Conservation (phyloP, 2,329 filamentous ascomycete genomes). For the Penicillium sp. region DNA sequence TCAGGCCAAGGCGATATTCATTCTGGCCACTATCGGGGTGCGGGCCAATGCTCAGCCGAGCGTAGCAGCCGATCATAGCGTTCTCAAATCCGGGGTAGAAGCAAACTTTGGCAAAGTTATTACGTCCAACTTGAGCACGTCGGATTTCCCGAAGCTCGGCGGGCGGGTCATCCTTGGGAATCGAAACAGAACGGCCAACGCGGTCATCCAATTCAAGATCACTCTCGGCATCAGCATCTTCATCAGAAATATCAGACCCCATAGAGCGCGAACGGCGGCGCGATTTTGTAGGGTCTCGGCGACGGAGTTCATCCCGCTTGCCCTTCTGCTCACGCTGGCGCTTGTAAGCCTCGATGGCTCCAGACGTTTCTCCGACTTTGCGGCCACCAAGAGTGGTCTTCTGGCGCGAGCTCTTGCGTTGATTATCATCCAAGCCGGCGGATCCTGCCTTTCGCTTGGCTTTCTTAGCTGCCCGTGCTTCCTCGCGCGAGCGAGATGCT, state of each 20-base stretch:
- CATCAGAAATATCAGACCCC: slow-evolving; percentile 61
- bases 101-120: slow-evolving; percentile 85
- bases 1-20: slow-evolving; percentile 82
- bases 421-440: slow-evolving; percentile 74
- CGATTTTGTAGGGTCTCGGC: slow-evolving; percentile 40
- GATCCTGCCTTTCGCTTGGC: slow-evolving; percentile 73
- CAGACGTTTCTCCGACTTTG: slow-evolving; percentile 66
- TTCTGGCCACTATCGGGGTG: slow-evolving; percentile 70
- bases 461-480: slow-evolving; percentile 53
- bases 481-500: slow-evolving; percentile 63
- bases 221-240: slow-evolving; percentile 68
- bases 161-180: slow-evolving; percentile 64
- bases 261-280: slow-evolving; percentile 63
- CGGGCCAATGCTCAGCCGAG: slow-evolving; percentile 77
- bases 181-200: slow-evolving; percentile 51
- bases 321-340: slow-evolving; percentile 60
- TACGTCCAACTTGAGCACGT: slow-evolving; percentile 77
- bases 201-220: slow-evolving; percentile 74
- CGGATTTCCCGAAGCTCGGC: slow-evolving; percentile 80
- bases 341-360: slow-evolving; percentile 71
- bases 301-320: slow-evolving; percentile 49
- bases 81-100: slow-evolving; percentile 89
- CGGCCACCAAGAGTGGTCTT: slow-evolving; percentile 66
- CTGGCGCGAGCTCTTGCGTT: slow-evolving; percentile 71
- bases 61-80: slow-evolving; percentile 78